Conservation (phyloP, 257 asterid genomes). For the Thymus mandschuricus region DNA sequence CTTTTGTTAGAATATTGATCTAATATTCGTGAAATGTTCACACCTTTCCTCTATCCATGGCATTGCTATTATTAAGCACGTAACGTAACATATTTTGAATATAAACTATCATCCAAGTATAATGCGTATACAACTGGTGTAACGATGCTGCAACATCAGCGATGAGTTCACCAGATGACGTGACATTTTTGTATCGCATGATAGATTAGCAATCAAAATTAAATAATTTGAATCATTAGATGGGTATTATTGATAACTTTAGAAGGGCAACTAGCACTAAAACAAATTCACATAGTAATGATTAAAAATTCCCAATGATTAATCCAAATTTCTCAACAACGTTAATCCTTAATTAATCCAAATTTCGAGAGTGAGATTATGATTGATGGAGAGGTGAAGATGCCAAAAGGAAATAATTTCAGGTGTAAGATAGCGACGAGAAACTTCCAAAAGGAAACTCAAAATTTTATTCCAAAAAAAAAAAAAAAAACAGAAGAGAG, state of each 20-base stretch:
- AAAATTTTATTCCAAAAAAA: background rate
- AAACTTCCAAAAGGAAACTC: slow-evolving; percentile 46
- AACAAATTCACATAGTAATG: background rate
- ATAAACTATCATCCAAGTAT: too few species aligned
- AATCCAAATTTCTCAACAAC: too few species aligned
- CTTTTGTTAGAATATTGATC: background rate
- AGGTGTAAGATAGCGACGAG: slow-evolving; percentile 35
- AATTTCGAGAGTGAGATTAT: background rate
- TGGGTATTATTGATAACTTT: too few species aligned
- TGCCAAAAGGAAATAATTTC: slow-evolving; percentile 35
- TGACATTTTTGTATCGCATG: too few species aligned
- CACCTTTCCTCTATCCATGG: background rate
- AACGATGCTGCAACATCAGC: too few species aligned
- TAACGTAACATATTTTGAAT: too few species aligned
- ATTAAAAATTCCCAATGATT: background rate
- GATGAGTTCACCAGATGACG: too few species aligned
- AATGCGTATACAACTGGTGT: too few species aligned
- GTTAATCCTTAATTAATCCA: background rate
- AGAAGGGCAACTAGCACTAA: too few species aligned
- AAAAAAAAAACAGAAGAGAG: background rate
- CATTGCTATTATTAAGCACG: background rate
- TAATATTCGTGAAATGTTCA: background rate
- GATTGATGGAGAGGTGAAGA: slow-evolving; percentile 6
- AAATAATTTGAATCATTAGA: too few species aligned
- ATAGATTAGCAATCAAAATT: too few species aligned